phyloP scores from a whole-genome alignment of 2,329 filamentous ascomycete genomes.

The Fusarium goolgardi region DNA sequence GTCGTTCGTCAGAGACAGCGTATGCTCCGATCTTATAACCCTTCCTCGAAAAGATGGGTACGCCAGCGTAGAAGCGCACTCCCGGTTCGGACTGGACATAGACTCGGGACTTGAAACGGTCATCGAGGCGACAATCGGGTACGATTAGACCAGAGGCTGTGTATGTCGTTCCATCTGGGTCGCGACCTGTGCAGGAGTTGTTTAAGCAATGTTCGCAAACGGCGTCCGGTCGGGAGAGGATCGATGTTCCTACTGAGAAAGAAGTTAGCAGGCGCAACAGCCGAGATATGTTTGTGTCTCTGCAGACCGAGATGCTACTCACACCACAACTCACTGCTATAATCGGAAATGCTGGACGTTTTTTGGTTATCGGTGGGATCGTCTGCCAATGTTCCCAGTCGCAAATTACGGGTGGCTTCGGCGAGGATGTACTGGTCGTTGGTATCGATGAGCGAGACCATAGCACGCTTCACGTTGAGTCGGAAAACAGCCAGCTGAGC shows the following conservation, averaged over 20 bases:
- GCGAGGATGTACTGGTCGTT: conserved; percentile 63
- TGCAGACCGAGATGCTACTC: too few species aligned
- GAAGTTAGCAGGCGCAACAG: neutral
- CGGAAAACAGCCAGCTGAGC: conserved; percentile 64
- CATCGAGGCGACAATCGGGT: conserved; percentile 48
- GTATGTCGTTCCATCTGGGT: conserved; percentile 45
- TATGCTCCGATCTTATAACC: conserved; percentile 70
- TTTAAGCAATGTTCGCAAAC: conserved; percentile 50
- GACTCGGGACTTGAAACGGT: conserved; percentile 49
- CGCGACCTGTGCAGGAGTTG: conserved; percentile 42
- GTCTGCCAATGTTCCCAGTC: conserved; percentile 50
- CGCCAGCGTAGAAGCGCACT: conserved; percentile 57
- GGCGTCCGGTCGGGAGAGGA: conserved; percentile 49
- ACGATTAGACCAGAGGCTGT: conserved; percentile 48
- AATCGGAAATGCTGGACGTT: neutral
- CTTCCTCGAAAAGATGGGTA: conserved; percentile 67
- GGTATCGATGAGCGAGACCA: conserved; percentile 62
- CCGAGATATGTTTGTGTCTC: neutral
- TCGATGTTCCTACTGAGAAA: conserved; percentile 42
- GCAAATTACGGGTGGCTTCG: conserved; percentile 61
- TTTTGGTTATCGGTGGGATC: neutral
- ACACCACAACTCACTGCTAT: conserved; percentile 52
- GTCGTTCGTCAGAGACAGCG: conserved; percentile 68
- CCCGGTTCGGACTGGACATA: conserved; percentile 50
- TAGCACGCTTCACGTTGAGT: conserved; percentile 59